Percentiles rank a stretch among this genome's conserved stretches.
These are phyloP conservation scores for Pseudocercospora fijiensis DNA, from an alignment of 2,329 filamentous ascomycete genomes.

Conservation along the genomic window DNA sequence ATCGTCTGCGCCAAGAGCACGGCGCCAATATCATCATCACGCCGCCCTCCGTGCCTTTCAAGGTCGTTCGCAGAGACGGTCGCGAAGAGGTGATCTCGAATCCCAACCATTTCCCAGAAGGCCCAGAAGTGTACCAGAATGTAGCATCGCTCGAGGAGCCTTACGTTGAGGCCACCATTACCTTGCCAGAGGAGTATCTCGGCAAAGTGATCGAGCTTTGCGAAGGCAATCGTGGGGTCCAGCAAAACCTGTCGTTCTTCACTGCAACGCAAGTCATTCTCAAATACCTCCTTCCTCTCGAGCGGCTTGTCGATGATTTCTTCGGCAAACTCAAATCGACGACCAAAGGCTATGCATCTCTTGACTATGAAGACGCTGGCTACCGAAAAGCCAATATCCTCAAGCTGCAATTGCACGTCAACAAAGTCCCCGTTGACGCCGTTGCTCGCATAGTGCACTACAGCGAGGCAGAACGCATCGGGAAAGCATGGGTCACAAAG, in stretches of 20 bases:
- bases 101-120: slow-evolving; percentile 83
- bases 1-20: slow-evolving; percentile 89
- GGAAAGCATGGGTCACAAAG: slow-evolving; percentile 84
- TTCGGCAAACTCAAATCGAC: slow-evolving; percentile 94
- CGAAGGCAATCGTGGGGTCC: slow-evolving; percentile 81
- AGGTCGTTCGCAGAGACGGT: slow-evolving; percentile 76
- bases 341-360: slow-evolving; percentile 91
- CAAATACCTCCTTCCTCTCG: slow-evolving; percentile 83
- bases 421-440: slow-evolving; percentile 89
- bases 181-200: slow-evolving; percentile 88
- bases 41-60: slow-evolving; percentile 90
- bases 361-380: slow-evolving; percentile 95
- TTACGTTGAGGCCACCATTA: slow-evolving; percentile 80
- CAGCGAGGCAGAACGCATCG: slow-evolving; percentile 77
- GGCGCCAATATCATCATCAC: slow-evolving; percentile 95
- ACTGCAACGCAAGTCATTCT: slow-evolving; percentile 89
- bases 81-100: slow-evolving; percentile 77
- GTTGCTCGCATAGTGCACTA: slow-evolving; percentile 85
- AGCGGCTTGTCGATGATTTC: slow-evolving; percentile 91
- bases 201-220: slow-evolving; percentile 94
- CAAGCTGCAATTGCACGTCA: slow-evolving; percentile 90
- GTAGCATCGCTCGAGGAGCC: slow-evolving; percentile 67
- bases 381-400: slow-evolving; percentile 78
- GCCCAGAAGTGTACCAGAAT: slow-evolving; percentile 56
- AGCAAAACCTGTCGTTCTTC: slow-evolving; percentile 87